Base-by-base conservation (phyloP, 2,329 filamentous ascomycete species). In the Scedosporium dehoogii region DNA sequence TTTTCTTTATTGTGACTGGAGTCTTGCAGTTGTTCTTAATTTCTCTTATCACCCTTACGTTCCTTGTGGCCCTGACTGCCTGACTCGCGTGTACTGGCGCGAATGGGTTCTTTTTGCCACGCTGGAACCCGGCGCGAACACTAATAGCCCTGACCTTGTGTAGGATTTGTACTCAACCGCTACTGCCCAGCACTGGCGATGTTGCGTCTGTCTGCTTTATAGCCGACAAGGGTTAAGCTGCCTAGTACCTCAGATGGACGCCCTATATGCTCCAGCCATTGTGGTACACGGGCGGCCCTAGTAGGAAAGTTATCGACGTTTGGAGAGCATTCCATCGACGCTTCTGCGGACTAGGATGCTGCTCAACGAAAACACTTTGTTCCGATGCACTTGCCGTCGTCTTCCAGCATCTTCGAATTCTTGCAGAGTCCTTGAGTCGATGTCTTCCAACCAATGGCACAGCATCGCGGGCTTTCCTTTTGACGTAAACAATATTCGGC, bases 1-100 rank as follows among this genome's bases (percentile, higher is more conserved):
- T 53, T 58, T 62, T 53, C 21, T 55, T 55, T 55, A 18, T 48
- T 23, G 51, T 53, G 60, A 62, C 60, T 46, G 60, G 60, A 62
- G 60, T 62, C 60, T 62, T 62, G 60, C 55, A 46, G 48, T 27
- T 62, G 51, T 29, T 60, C 21, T 41, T 61, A 55, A 55, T 61
- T 61, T 61, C 51, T 41, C 44, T 61, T 55, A 23, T 16, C 51
- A 55, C 51, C 51, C 21, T 23, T 21, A 23, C 51, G 12, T 29
- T 18, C 3, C 44, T 48, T 18, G 16, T 18, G 44, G 4, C 7
- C 21, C 9, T 7, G 44, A 3, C 9, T 3, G 4, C n/a, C 14
- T 5, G 18, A 12, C 16, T 48, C n/a, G 2, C 10, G 44, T n/a
- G 6, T 4, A 10, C 29, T 9, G 29, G 29, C 44, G 44, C 44